Evolutionary conservation across 2,329 filamentous ascomycete genomes (phyloP), one percentile per base, ranked within the genome.

Genomic region (Aspergillus versicolor): DNA sequence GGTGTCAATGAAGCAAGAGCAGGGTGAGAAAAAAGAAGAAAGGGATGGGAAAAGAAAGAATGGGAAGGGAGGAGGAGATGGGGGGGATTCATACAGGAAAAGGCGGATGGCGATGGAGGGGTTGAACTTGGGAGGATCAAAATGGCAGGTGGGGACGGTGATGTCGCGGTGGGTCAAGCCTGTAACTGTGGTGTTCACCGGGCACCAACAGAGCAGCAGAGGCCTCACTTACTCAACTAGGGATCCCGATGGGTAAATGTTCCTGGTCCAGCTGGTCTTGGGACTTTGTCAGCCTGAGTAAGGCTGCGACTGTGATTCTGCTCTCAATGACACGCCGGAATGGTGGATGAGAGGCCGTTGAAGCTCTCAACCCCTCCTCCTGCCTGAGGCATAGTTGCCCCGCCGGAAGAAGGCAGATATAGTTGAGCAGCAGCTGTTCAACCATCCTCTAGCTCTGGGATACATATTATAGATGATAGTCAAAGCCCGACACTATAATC

Each of bases 71-170:
- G 55, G 41, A 52, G 47, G 55, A 46, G 49, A 48, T 56, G 45
- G 57, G 51, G 49, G 48, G 47, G 41, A 21, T 45, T 24, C 47
- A 54, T 57, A 52, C 48, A 52, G 51, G 49, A 55, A 55, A 55
- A 37, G 52, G 34, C 34, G 34, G 47, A 54, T 57, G 59, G 57
- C 12, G 47, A 54, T 57, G 59, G 57, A 59, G 48, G 59, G 61
- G 55, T 59, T 47, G 43, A 59, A 57, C 62, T 49, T 63, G 53
- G 56, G 47, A 53, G 60, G 53, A 56, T 51, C 24, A 49, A 59
- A 63, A 42, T 61, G 67, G 67, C 61, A 69, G 64, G 68, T 68
- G 67, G 66, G 68, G 70, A 62, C 61, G 60, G 70, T 71, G 68
- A 71, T 69, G 69, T 70, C 64, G 64, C 57, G 63, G 50, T 63